Base-by-base conservation (phyloP, 2,329 filamentous ascomycete species). In the Cladosporium sp. region DNA sequence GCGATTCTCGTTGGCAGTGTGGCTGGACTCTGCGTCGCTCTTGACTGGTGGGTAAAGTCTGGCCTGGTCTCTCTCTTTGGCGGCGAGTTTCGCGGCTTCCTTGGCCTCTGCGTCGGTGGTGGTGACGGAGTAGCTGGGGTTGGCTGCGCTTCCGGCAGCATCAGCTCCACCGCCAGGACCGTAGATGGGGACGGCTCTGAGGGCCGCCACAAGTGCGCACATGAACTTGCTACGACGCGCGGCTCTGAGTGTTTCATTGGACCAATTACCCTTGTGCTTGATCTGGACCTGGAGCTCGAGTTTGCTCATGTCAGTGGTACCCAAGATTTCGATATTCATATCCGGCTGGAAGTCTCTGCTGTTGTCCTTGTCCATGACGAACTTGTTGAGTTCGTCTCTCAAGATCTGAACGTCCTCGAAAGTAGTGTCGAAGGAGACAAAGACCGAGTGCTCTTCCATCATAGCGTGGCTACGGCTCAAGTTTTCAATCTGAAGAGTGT, bases 401-500 rank as follows among this genome's bases (percentile, higher is more conserved):
- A 97, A 81, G 8, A 91, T 79, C 70, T 96, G 90, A 60, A 97
- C 84, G 61, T 97, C 92, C 64, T 95, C 91, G 56, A 97, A 93
- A 0, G 82, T 83, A 0, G 94, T 97, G 65, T 91, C 91, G 69
- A 89, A 97, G 4, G 86, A 86, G 58, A 96, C 86, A 61, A 88
- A 89, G 52, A 97, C 78, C 10, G 87, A 84, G 53, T 97, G 81
- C 52, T 84, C 84, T 74, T 96, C 94, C 62, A 87, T 88, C 93
- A 97, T 97, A 48, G 91, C 87, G 72, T 91, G 92, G 70, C 89
- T 93, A 54, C 94, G 89, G 9, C 89, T 89, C 61, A 97, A 83
- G 71, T 99, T 99, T 72, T 97, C 93, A 56, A 99, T 87, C 89
- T 91, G 97, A n/a, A 92, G 77, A 53, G 84, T 88, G 78, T 97